A percentile compares a stretch with the other conserved stretches of the same genome.
These are phyloP conservation scores for Penicillium sp. DNA, from an alignment of 2,329 filamentous ascomycete genomes.

Conservation along the genomic window DNA sequence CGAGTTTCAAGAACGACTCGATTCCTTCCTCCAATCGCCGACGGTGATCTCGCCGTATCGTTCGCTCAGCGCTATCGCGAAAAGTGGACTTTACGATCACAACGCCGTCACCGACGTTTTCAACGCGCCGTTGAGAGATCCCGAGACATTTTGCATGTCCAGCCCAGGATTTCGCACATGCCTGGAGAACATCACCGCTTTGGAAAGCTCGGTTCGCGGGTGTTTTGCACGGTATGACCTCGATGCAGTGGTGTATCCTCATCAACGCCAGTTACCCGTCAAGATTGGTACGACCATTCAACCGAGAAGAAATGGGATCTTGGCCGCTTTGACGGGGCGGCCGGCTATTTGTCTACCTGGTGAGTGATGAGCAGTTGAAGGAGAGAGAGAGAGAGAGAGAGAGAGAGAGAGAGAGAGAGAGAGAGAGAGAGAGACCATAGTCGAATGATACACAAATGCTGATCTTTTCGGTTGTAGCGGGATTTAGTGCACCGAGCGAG, in stretches of 20 bases:
- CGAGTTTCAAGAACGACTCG: slow-evolving; percentile 53
- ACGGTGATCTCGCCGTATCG: slow-evolving; percentile 15
- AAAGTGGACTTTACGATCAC: slow-evolving; percentile 46
- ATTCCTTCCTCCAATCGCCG: slow-evolving; percentile 48
- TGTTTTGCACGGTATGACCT: slow-evolving; percentile 48
- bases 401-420: neutral
- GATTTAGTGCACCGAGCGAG: slow-evolving; percentile 45
- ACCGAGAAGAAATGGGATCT: slow-evolving; percentile 54
- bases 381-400: neutral
- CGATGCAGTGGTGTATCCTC: slow-evolving; percentile 58
- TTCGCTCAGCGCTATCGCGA: slow-evolving; percentile 48
- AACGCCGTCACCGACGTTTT: slow-evolving; percentile 51
- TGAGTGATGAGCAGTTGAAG: slow-evolving; percentile 7
- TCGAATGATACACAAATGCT: slow-evolving; percentile 9
- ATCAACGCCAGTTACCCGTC: slow-evolving; percentile 59
- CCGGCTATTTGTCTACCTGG: slow-evolving; percentile 45
- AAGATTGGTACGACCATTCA: slow-evolving; percentile 53
- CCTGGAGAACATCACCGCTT: slow-evolving; percentile 46
- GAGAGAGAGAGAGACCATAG: neutral
- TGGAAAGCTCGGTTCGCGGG: slow-evolving; percentile 47
- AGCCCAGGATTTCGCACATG: slow-evolving; percentile 47
- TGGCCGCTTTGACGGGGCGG: slow-evolving; percentile 49
- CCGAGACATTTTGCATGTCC: slow-evolving; percentile 48
- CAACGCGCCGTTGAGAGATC: slow-evolving; percentile 49
- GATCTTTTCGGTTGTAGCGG: slow-evolving; percentile 14